Evolutionary conservation across 495 filamentous ascomycete species (phyloP), one percentile per base, ranked within the genome.

Genomic region (Podospora pseudocomata): DNA sequence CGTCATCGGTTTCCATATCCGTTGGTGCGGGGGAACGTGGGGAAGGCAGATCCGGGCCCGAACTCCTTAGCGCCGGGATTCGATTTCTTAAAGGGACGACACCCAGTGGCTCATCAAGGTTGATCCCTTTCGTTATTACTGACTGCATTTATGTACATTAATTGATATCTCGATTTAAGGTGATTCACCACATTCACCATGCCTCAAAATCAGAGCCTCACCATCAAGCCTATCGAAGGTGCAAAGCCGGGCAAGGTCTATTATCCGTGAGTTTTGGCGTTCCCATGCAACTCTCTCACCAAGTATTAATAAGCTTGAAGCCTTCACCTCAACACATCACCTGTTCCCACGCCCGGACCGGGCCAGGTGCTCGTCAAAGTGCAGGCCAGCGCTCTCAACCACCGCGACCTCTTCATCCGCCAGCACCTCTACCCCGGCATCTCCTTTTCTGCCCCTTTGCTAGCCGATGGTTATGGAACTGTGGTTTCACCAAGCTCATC

Each of bases 331-430:
- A 84, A 85, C 68, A 76, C 81, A 23, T 75, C 87, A 68, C 86
- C 91, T 65, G 78, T 80, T 61, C 89, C 88, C 32, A 79, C 81
- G 53, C 89, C 91, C 5, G 83, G 86, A 19, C 84, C 86, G 19
- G 77, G 79, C 66, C 86, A 95, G 70, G 77, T 96, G 67, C 81
- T 92, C 39, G 73, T 97, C 67, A 85, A 84, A 67, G 72, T 97
- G 73, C 84, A 84, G 39, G 90, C 92, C 57, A 90, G 89, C 9
- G 87, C 93, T 18, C 88, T 97, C 65, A 97, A 97, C 80, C 94
- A 97, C 81, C 90, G 92, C 65, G 93, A 97, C 77, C 85, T 94
- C 72, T 96, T 96, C 84, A 89, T 95, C 78, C 91, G 93, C 65
- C 92, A 94, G 75, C 89, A 93, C 73, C 87, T 96, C 55, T 97